A percentile compares a stretch with the other conserved stretches of the same genome.
Conservation (phyloP, 768 basidiomycete species). For the Termitomyces sp. region DNA sequence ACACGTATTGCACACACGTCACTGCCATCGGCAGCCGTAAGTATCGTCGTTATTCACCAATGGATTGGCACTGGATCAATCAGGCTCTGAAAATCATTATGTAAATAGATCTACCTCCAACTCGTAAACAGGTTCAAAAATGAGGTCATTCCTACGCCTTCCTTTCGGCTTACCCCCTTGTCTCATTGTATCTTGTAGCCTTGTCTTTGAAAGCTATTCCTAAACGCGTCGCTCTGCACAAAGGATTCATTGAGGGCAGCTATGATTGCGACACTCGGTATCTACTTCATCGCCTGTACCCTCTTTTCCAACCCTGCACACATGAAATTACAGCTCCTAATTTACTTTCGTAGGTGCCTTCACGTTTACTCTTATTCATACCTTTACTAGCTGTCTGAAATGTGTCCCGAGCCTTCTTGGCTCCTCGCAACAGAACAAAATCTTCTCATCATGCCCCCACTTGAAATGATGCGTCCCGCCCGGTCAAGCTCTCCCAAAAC, state of each 20-base stretch:
- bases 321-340: no score
- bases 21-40: slow-evolving; percentile 72
- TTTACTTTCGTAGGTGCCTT: no score
- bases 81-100: slow-evolving; percentile 65
- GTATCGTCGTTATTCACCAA: slow-evolving; percentile 63
- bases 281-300: slow-evolving; percentile 78
- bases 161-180: slow-evolving; percentile 75
- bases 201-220: slow-evolving; percentile 69
- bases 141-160: slow-evolving; percentile 78
- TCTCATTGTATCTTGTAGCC: slow-evolving; percentile 80
- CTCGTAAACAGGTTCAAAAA: no score
- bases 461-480: no score
- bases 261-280: slow-evolving; percentile 83
- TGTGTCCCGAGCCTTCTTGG: no score
- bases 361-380: no score
- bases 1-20: no score
- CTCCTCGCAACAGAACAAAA: no score
- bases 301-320: no score
- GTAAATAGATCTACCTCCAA: slow-evolving; percentile 83
- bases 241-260: slow-evolving; percentile 62
- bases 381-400: no score
- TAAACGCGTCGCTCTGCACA: slow-evolving; percentile 33
- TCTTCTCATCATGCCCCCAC: no score
- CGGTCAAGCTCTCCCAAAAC: no score
- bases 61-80: slow-evolving; percentile 92